phyloP scores from a whole-genome alignment of 2,329 filamentous ascomycete genomes.

The Fusarium equiseti region DNA sequence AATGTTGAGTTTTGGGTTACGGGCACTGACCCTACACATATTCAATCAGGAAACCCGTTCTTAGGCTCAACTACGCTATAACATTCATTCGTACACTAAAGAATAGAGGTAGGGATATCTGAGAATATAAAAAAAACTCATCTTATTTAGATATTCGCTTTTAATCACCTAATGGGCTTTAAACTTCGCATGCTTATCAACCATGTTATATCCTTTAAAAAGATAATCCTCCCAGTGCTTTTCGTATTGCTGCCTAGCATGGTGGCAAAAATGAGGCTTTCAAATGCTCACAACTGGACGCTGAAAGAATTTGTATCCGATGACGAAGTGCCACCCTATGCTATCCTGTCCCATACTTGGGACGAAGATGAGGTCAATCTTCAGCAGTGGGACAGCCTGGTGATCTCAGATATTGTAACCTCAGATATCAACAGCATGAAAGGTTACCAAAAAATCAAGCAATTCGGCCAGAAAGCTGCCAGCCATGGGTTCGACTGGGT shows the following conservation, averaged over 20 bases:
- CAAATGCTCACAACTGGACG: background rate
- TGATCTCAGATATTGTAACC: background rate
- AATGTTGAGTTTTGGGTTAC: too few species aligned
- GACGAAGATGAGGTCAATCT: background rate
- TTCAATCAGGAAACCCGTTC: too few species aligned
- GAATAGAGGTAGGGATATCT: too few species aligned
- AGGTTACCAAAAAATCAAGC: conserved; percentile 9
- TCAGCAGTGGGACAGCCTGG: background rate
- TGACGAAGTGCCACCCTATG: conserved; percentile 1
- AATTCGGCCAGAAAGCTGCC: conserved; percentile 6
- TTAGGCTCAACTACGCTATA: too few species aligned
- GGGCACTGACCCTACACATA: too few species aligned
- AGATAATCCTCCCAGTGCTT: too few species aligned
- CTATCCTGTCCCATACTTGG: conserved; percentile 8
- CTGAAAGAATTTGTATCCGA: background rate
- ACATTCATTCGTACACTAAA: too few species aligned
- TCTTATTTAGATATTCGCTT: too few species aligned
- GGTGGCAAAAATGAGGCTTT: background rate
- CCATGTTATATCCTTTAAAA: background rate
- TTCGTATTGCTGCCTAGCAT: background rate
- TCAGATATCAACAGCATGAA: background rate
- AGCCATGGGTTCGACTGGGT: conserved; percentile 8
- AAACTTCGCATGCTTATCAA: too few species aligned
- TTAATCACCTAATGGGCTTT: too few species aligned
- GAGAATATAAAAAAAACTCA: too few species aligned